Conservation (phyloP, 1,139 yeast genomes). For the Suhomyces coccinellae region DNA sequence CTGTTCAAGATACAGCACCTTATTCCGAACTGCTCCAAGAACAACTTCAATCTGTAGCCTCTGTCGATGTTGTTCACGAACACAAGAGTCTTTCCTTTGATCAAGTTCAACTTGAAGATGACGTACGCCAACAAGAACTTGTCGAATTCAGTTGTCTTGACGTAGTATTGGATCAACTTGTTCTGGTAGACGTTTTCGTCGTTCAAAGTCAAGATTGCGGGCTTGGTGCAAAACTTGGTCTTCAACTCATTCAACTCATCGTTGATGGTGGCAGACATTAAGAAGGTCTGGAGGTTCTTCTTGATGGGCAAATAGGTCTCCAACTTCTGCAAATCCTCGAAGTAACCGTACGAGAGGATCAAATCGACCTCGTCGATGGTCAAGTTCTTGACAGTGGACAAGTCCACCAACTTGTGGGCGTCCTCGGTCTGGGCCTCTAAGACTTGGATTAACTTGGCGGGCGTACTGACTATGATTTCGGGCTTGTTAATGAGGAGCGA, state of each 20-base stretch:
- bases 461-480: conserved; percentile 83
- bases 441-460: conserved; percentile 69
- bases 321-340: conserved; percentile 74
- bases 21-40: conserved; percentile 93
- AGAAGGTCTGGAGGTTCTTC: conserved; percentile 79
- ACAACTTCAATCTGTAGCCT: conserved; percentile 88
- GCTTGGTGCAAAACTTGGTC: conserved; percentile 74
- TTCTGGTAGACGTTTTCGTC: conserved; percentile 60
- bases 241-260: conserved; percentile 83
- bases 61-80: conserved; percentile 95
- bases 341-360: conserved; percentile 85
- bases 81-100: conserved; percentile 86
- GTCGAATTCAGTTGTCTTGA: conserved; percentile 84
- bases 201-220: conserved; percentile 78
- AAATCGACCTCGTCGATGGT: conserved; percentile 97
- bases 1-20: conserved; percentile 86
- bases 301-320: conserved; percentile 65
- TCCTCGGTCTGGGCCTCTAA: conserved; percentile 46
- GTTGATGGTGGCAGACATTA: conserved; percentile 95
- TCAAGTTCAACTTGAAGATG: conserved; percentile 81
- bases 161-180: conserved; percentile 80
- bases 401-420: conserved; percentile 39
- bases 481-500: conserved; percentile 75
- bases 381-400: conserved; percentile 60
- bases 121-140: conserved; percentile 89